Percentiles rank a stretch among this genome's conserved stretches.
Evolutionary conservation across 345 rosid species (phyloP).

Genomic region (Camelina sativa): DNA sequence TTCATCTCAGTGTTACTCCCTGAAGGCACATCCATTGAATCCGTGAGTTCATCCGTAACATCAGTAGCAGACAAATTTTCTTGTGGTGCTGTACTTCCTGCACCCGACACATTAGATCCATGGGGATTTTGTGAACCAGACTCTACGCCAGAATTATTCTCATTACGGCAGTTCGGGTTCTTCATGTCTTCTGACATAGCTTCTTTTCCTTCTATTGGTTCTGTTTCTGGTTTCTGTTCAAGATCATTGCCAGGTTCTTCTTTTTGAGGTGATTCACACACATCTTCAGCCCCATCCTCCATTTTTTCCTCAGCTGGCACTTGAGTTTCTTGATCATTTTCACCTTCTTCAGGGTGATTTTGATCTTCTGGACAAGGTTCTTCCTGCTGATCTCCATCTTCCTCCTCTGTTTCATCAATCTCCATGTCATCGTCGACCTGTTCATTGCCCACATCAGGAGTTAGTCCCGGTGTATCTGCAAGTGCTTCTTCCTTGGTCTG

Average conservation of each 20-base stretch:
- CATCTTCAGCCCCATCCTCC: conserved; percentile 50
- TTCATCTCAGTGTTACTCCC: conserved; percentile 58
- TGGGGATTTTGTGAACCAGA: conserved; percentile 61
- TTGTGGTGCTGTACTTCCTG: conserved; percentile 57
- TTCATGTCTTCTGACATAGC: conserved; percentile 48
- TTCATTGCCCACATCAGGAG: conserved; percentile 59
- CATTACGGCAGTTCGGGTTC: conserved; percentile 45
- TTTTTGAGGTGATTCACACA: conserved; percentile 48
- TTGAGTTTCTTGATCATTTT: conserved; percentile 46
- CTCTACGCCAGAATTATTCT: conserved; percentile 53
- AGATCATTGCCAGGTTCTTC: conserved; percentile 49
- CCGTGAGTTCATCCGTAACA: conserved; percentile 52
- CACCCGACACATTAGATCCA: conserved; percentile 50
- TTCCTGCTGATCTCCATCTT: conserved; percentile 54
- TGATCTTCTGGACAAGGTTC: conserved; percentile 55
- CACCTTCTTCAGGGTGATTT: conserved; percentile 49
- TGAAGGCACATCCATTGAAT: conserved; percentile 56
- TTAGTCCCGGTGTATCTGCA: conserved; percentile 65
- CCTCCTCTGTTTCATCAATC: conserved; percentile 54
- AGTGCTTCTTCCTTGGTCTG: conserved; percentile 69
- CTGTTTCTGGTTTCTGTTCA: conserved; percentile 50
- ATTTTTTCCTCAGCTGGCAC: conserved; percentile 54
- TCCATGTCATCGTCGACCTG: conserved; percentile 55
- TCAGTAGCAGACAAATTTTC: conserved; percentile 52
- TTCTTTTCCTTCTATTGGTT: conserved; percentile 49